Evolutionary conservation across 2,329 filamentous ascomycete genomes (phyloP).

Genomic region (Colletotrichum simmondsii): DNA sequence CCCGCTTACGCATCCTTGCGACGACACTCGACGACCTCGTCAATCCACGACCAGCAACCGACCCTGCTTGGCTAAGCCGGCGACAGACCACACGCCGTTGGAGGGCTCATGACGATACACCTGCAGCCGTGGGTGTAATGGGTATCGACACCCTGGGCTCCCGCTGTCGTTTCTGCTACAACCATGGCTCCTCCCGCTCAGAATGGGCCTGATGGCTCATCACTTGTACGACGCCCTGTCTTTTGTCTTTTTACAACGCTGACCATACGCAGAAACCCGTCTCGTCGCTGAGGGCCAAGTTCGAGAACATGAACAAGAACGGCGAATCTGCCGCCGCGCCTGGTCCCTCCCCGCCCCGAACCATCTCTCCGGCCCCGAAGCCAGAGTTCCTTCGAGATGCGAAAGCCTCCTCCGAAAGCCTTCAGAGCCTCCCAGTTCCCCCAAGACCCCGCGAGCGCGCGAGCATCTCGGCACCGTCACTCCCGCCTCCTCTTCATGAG

Average conservation of each 20-base stretch:
- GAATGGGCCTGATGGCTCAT: slow-evolving; percentile 79
- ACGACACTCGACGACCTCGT: slow-evolving; percentile 6
- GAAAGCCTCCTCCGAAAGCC: slow-evolving; percentile 50
- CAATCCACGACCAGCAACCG: not conserved
- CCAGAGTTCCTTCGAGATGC: slow-evolving; percentile 55
- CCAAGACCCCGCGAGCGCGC: slow-evolving; percentile 39
- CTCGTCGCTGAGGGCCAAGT: slow-evolving; percentile 82
- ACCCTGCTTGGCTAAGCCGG: not conserved
- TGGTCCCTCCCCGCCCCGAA: slow-evolving; percentile 42
- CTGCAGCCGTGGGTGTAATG: slow-evolving; percentile 47
- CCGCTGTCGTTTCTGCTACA: slow-evolving; percentile 37
- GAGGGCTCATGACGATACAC: slow-evolving; percentile 37
- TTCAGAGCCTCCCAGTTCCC: slow-evolving; percentile 45
- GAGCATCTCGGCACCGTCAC: slow-evolving; percentile 35
- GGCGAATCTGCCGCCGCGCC: slow-evolving; percentile 46
- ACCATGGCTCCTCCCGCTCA: slow-evolving; percentile 52
- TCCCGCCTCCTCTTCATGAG: slow-evolving; percentile 35
- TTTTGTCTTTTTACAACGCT: slow-evolving; percentile 36
- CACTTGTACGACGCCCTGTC: slow-evolving; percentile 67
- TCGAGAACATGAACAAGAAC: slow-evolving; percentile 77
- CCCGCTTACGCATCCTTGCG: slow-evolving; percentile 15
- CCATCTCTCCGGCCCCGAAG: slow-evolving; percentile 51
- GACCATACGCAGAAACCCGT: slow-evolving; percentile 73
- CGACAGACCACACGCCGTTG: slow-evolving; percentile 18
- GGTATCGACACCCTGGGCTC: slow-evolving; percentile 45